These are phyloP conservation scores for Themeda triandra DNA, from an alignment of 176 grass and related monocot species.

Conservation along the genomic window DNA sequence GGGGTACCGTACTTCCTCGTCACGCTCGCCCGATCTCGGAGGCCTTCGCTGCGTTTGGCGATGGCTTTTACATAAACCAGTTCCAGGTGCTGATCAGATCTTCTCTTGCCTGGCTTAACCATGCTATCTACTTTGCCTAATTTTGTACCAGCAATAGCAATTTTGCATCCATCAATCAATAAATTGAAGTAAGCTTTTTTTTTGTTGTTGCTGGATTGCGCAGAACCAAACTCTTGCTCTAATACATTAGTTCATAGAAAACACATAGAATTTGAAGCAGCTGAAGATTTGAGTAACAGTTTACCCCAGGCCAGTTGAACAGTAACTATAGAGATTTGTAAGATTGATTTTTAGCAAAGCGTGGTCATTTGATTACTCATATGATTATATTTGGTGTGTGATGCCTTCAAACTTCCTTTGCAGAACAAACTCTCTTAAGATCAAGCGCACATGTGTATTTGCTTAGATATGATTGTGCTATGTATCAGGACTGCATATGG, in stretches of 20 bases:
- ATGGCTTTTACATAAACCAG: constrained; percentile 61
- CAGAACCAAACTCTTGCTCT: not conserved
- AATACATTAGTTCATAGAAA: not conserved
- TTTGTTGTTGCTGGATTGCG: not conserved
- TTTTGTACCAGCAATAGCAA: not conserved
- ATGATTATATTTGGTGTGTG: not conserved
- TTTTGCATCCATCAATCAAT: not conserved
- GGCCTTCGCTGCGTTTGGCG: constrained; percentile 8
- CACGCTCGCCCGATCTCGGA: not conserved
- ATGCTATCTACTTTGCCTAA: not conserved
- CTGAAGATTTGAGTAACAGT: not conserved
- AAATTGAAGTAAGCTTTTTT: not conserved
- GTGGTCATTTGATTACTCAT: not conserved
- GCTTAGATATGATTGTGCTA: not conserved
- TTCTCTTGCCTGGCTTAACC: not conserved
- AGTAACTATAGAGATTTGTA: not conserved
- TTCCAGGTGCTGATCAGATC: constrained; percentile 41
- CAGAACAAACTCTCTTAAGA: not conserved
- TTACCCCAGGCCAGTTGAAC: not conserved
- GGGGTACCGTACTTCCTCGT: constrained; percentile 45
- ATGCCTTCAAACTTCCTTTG: not conserved
- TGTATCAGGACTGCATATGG: not conserved
- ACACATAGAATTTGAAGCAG: not conserved
- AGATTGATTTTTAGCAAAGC: not conserved
- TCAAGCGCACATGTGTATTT: not conserved